Evolutionary conservation across 306 rosid species (phyloP).

Genomic region (Canavalia gladiata): DNA sequence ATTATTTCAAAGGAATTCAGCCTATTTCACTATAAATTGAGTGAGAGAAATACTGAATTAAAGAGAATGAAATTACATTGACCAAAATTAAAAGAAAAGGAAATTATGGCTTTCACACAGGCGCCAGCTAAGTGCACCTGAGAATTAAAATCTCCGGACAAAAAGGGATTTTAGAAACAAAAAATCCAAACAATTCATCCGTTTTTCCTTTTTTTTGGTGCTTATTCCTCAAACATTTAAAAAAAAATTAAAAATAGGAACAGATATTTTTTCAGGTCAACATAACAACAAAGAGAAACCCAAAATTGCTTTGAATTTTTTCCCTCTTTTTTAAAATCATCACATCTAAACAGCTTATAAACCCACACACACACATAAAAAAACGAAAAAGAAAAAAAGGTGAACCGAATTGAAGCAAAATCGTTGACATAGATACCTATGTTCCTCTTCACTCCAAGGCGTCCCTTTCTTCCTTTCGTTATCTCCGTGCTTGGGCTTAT

Average conservation of each 20-base stretch:
- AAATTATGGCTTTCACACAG: not conserved
- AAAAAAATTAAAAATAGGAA: not conserved
- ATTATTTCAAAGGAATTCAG: not conserved
- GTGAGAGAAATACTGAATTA: not conserved
- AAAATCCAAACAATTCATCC: not conserved
- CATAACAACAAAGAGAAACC: not conserved
- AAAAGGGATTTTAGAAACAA: not conserved
- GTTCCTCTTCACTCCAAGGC: conserved; percentile 93
- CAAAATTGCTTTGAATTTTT: not conserved
- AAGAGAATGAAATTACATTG: not conserved
- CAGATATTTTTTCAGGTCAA: not conserved
- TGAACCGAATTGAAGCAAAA: conserved; percentile 21
- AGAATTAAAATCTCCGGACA: not conserved
- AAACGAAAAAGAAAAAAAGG: not conserved
- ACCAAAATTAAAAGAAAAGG: not conserved
- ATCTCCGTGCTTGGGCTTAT: conserved; percentile 52
- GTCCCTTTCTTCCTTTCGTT: conserved; percentile 88
- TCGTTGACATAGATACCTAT: conserved; percentile 57
- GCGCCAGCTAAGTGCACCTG: conserved; percentile 3
- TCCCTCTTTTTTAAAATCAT: not conserved
- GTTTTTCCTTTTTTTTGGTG: too few relatives aligned
- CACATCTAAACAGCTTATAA: conserved; percentile 38
- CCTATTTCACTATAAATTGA: not conserved
- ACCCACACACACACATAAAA: not conserved
- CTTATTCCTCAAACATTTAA: too few relatives aligned